These are phyloP conservation scores for Aspergillus niger DNA, from an alignment of 2,329 filamentous ascomycete genomes.

Conservation along the genomic window DNA sequence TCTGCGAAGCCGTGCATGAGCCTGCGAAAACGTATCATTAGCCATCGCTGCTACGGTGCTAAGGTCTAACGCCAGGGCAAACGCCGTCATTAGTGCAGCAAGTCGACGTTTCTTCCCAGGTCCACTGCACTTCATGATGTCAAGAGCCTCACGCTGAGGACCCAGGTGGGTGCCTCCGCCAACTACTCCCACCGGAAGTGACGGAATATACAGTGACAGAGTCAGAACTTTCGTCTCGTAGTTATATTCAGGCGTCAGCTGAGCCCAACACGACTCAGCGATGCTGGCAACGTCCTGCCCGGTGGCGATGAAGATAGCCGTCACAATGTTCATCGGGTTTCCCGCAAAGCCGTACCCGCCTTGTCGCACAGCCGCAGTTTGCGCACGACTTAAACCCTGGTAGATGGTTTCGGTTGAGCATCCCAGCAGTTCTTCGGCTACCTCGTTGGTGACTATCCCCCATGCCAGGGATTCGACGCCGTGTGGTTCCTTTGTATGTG, in stretches of 20 bases:
- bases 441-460: constrained; percentile 22
- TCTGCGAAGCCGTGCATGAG: constrained; percentile 18
- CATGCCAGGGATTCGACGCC: constrained; percentile 31
- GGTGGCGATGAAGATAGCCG: constrained; percentile 28
- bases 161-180: constrained; percentile 29
- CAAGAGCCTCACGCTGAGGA: constrained; percentile 28
- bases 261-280: constrained; percentile 23
- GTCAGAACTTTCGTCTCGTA: constrained; percentile 21
- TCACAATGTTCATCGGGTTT: constrained; percentile 23
- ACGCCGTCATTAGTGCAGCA: constrained; percentile 28
- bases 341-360: constrained; percentile 20
- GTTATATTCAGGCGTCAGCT: constrained; percentile 25
- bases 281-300: constrained; percentile 27
- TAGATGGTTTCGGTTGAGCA: constrained; percentile 17
- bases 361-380: constrained; percentile 20
- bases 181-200: constrained; percentile 26
- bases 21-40: constrained; percentile 23
- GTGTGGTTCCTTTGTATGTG: constrained; percentile 22
- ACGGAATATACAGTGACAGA: constrained; percentile 28
- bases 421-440: constrained; percentile 20
- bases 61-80: constrained; percentile 29
- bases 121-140: constrained; percentile 27
- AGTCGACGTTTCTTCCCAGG: constrained; percentile 26
- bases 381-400: constrained; percentile 5
- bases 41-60: constrained; percentile 25